Percentiles rank a stretch among this genome's conserved stretches.
Conservation (phyloP, 163 green algal species). For the Botryococcus braunii region DNA sequence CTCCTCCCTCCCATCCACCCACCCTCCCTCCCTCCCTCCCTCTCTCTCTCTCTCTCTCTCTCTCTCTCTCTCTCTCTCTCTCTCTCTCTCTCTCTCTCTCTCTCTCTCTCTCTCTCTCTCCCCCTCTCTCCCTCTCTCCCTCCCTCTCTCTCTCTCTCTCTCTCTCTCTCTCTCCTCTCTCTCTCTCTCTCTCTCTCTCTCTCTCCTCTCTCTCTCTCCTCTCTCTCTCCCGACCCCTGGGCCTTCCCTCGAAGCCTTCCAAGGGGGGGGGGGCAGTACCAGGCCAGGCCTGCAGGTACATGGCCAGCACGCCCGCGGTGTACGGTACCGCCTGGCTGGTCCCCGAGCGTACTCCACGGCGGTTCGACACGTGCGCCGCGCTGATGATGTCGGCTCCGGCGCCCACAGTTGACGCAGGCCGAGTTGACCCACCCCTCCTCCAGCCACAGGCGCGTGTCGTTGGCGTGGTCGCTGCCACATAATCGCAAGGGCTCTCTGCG, state of each 20-base stretch:
- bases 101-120: too few species aligned
- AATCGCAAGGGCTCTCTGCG: slow-evolving; percentile 26
- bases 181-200: too few species aligned
- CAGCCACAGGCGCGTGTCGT: slow-evolving; percentile 33
- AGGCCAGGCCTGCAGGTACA: slow-evolving; percentile 51
- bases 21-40: too few species aligned
- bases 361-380: slow-evolving; percentile 14
- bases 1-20: too few species aligned
- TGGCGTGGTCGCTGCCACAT: slow-evolving; percentile 28
- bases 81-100: too few species aligned
- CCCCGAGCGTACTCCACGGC: slow-evolving; percentile 32
- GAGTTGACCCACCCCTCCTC: too few species aligned
- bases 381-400: slow-evolving; percentile 50
- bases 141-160: too few species aligned
- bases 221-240: background rate
- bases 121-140: too few species aligned
- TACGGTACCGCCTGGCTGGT: slow-evolving; percentile 49
- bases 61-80: too few species aligned
- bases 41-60: too few species aligned
- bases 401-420: slow-evolving; percentile 69
- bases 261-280: background rate
- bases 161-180: too few species aligned
- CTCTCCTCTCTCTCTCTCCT: too few species aligned
- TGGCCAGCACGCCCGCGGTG: slow-evolving; percentile 51
- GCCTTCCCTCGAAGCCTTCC: background rate